Base-by-base conservation (phyloP, 2,329 filamentous ascomycete genomes). In the Cladosporium sp. region DNA sequence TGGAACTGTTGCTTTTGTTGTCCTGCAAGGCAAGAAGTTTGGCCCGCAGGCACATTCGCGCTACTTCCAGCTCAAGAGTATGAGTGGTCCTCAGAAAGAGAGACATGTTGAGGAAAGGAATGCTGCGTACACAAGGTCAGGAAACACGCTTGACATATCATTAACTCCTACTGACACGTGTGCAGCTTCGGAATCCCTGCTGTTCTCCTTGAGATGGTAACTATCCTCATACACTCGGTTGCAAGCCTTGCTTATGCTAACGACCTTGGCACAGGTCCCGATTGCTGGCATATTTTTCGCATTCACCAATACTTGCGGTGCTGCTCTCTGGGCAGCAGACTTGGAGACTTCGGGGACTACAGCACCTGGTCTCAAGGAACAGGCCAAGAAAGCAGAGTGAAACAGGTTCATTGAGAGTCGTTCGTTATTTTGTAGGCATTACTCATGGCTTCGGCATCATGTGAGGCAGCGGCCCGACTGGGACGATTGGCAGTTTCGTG, bases 61-160 rank as follows among this genome's bases (percentile, higher is more conserved):
- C 71, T 96, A 95, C 71, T 96, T 95, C 69, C 88, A 95, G 73
- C 77, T 97, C 56, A 97, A 96, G 74, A 81, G 82, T 44, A 95
- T 89, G 89, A 81, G 80, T 41, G 71, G 76, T 28, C 74, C 74
- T 9, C 80, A 89, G 68, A 80, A 76, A 62, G 77, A 82, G 43
- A 77, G 83, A 45, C 95, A 85, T 77, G 73, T 95, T 18, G 75
- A 83, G 59, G 75, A 81, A 63, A 81, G 90, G 59, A 77, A 80
- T 53, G 88, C 82, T 5, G 84, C 87, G 16, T 96, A 95, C 72
- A 87, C 89, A 9, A 83, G 86, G 87, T 93, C 74, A 70, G 83
- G 83, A 28, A 28, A 28, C 1, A 28, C 1, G 7, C 22, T 31
- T 4, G 10, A 33, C 28, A 9, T 5, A 3, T 38, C n/a, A 14